Evolutionary conservation across 2,329 filamentous ascomycete species (phyloP).

Genomic region (Trichoderma citrinoviride): DNA sequence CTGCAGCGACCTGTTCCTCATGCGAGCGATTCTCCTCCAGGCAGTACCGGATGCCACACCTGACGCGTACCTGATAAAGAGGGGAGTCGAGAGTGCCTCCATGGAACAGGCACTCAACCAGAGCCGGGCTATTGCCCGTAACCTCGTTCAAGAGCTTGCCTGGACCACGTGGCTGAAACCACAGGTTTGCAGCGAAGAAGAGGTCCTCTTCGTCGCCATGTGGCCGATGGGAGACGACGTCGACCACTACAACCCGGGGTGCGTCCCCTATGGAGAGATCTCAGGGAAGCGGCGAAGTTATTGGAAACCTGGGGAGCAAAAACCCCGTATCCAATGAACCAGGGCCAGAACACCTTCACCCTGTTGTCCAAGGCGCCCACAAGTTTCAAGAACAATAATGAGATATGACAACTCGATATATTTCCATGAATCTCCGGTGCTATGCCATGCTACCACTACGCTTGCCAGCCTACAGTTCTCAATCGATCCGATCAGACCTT

Average conservation of each 20-base stretch:
- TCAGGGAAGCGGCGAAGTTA: constrained; percentile 24
- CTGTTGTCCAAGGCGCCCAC: too few species aligned
- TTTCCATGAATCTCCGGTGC: not conserved
- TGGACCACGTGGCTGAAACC: constrained; percentile 63
- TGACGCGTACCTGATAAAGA: constrained; percentile 20
- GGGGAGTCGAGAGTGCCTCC: not conserved
- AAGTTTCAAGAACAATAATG: not conserved
- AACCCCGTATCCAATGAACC: not conserved
- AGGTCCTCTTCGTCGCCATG: constrained; percentile 61
- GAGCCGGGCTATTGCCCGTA: constrained; percentile 25
- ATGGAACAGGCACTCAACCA: constrained; percentile 25
- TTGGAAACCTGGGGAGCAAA: constrained; percentile 24
- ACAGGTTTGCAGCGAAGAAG: constrained; percentile 49
- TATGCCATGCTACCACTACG: not conserved
- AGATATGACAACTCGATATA: not conserved
- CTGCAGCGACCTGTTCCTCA: constrained; percentile 17
- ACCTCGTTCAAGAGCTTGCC: constrained; percentile 48
- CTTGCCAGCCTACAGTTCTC: not conserved
- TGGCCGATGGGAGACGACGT: constrained; percentile 57
- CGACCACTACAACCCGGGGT: constrained; percentile 48
- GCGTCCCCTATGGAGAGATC: constrained; percentile 32
- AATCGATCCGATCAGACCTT: constrained; percentile 10
- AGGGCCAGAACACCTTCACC: too few species aligned
- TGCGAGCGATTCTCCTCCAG: constrained; percentile 26
- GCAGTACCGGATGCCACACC: constrained; percentile 20